Evolutionary conservation across 768 basidiomycete genomes (phyloP), one percentile per base, ranked within the genome.

Genomic region (Steccherinum ochraceum): DNA sequence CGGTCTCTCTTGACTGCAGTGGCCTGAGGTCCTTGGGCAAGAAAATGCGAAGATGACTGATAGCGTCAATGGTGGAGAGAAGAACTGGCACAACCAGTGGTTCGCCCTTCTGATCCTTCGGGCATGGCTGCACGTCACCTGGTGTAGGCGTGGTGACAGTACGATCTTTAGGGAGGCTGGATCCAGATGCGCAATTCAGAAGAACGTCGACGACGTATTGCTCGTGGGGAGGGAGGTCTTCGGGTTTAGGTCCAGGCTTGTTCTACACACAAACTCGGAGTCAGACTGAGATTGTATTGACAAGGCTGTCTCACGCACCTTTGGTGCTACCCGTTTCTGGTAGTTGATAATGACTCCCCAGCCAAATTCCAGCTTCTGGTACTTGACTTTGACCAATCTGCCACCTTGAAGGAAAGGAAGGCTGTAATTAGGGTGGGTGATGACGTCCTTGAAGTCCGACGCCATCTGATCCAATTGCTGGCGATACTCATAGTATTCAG

Each of bases 281-380:
- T 40, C 12, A 41, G 27, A 35, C 19, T 10, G 5, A 43, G 7
- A 43, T 43, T 19, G 18, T 43, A 18, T 23, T 19, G 18, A 19
- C 21, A 7, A 23, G 7, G 10, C 12, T 7, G 45, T 46, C 45
- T 12, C 20, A 58, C 70, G 20, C 54, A 84, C 91, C 73, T 93
- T 95, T 13, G 87, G 78, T n/a, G 84, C 80, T 19, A 84, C 58
- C 0, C 93, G 81, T 67, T 96, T 96, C 64, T 89, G 85, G 61
- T 84, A 97, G 64, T 93, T 94, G 62, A 97, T 79, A 47, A 98
- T 81, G 40, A 93, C 80, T 35, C 95, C 95, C 96, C 96, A 98
- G 10, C 95, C 95, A 66, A 95, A 98, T 67, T 99, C 89, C 12
- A 84, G 70, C 35, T 87, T 84, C 55, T 85, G 81, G 64, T 96